Evolutionary conservation across 1,139 yeast genomes (phyloP), one percentile per base, ranked within the genome.

Genomic region (Meyerozyma guilliermondii): DNA sequence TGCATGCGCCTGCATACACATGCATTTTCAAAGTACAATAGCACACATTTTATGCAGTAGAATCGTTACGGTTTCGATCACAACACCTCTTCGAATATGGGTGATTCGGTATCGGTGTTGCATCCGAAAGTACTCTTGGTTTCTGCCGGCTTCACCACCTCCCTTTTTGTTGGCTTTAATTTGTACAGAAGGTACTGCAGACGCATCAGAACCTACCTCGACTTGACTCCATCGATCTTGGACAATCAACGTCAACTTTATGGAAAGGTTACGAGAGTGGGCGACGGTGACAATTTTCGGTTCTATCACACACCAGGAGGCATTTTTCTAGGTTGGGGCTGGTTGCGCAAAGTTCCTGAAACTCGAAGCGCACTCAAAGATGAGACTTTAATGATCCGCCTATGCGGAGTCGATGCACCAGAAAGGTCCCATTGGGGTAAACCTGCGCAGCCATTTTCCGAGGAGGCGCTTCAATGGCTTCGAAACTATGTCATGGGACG

Each of bases 361-460:
- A 59, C 67, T 30, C 68, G 79, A 46, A 54, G 66, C 40, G 68
- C 62, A 29, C 58, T 81, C 41, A 80, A 78, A 52, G 81, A 80
- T 50, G 75, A 78, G 53, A 78, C 87, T 2, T 65, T 78, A 24
- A 73, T 78, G 63, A 78, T 94, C 11, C 70, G 99, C 39, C 64
- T 92, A 27, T 86, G 95, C 61, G 99, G 98, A 0, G 82, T 92
- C n/a, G 99, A 92, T 69, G 98, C 99, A 0, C 99, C 99, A 1
- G 99, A 92, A 59, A 67, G 95, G 35, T 79, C 95, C 2, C 98
- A 92, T 67, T 92, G 88, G 65, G 99, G 99, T 1, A 86, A 86
- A 49, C 91, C 95, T 0, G 86, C 96, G 0, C 98, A 92, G 58
- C 95, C 95, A 0, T 85, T 66, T 56, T 80, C 95, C 27, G 87